A percentile compares a stretch with the other conserved stretches of the same genome.
Conservation (phyloP, 371 early-diverging fungal species). For the Lichtheimia ramosa region DNA sequence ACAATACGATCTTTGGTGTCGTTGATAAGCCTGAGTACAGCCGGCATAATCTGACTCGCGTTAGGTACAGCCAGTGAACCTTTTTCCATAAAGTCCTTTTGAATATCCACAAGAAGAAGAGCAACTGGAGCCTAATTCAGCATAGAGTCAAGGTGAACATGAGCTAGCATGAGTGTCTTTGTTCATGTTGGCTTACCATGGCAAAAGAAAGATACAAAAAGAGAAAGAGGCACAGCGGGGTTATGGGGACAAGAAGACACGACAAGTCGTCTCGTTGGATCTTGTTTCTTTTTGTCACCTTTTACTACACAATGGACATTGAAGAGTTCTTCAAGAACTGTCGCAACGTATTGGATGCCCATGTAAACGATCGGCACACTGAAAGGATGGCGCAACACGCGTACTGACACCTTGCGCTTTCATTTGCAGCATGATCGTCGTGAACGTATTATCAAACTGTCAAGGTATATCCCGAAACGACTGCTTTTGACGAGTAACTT, state of each 20-base stretch:
- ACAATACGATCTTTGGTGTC: conserved; percentile 20
- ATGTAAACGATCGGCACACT: conserved; percentile 20
- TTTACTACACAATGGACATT: conserved; percentile 10
- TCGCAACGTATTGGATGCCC: conserved; percentile 30
- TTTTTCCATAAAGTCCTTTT: conserved; percentile 43
- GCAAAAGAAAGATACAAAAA: conserved; percentile 9
- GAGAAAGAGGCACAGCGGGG: conserved; percentile 3
- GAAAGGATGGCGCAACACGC: not conserved
- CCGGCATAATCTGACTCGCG: conserved; percentile 26
- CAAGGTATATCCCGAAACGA: conserved; percentile 30
- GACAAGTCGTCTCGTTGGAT: not conserved
- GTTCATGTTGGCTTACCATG: not conserved
- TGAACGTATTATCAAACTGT: conserved; percentile 64
- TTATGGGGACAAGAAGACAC: not conserved
- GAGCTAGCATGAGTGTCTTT: not conserved
- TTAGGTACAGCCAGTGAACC: conserved; percentile 38
- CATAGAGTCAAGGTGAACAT: too few relatives aligned
- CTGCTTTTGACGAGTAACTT: not conserved
- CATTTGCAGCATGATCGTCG: conserved; percentile 47
- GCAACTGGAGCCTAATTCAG: conserved; percentile 15
- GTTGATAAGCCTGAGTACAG: conserved; percentile 26
- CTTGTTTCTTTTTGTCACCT: conserved; percentile 6
- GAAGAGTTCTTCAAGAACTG: conserved; percentile 22
- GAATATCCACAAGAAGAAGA: conserved; percentile 44
- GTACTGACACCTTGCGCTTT: not conserved